Evolutionary conservation across 176 grass and related monocot genomes (phyloP).

Genomic region (Avena eriantha): DNA sequence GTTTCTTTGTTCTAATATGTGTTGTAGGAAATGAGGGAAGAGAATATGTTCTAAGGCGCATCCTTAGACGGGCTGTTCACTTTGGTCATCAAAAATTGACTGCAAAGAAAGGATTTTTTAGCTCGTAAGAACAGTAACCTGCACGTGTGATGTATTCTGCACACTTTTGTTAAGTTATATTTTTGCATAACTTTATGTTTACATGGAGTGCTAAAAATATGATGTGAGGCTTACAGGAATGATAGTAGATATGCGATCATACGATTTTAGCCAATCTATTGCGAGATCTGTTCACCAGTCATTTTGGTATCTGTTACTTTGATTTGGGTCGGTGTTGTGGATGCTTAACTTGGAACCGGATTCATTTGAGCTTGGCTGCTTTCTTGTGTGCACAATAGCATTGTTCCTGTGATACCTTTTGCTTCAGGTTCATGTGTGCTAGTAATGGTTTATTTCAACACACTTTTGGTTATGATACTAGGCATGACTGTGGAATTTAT

Average conservation of each 20-base stretch:
- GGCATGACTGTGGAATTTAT: not conserved
- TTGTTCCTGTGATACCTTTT: not conserved
- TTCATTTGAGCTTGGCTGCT: not conserved
- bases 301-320: not conserved
- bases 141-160: not conserved
- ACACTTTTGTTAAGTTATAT: slow-evolving; percentile 17
- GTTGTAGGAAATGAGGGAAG: slow-evolving; percentile 87
- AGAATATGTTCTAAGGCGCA: slow-evolving; percentile 96
- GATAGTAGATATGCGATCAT: not conserved
- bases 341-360: not conserved
- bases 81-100: slow-evolving; percentile 94
- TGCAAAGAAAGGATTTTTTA: slow-evolving; percentile 87
- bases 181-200: slow-evolving; percentile 12
- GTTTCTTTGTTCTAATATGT: slow-evolving; percentile 20
- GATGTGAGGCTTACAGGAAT: not conserved
- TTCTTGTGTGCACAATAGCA: not conserved
- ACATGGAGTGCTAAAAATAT: not conserved
- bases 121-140: slow-evolving; percentile 60
- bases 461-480: not conserved
- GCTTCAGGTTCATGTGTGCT: not conserved
- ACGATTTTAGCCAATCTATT: not conserved
- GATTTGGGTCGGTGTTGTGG: not conserved
- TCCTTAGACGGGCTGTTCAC: slow-evolving; percentile 92
- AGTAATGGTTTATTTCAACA: not conserved
- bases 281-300: not conserved